A percentile compares a stretch with the other conserved stretches of the same genome.
These are phyloP conservation scores for Neurospora sp. DNA, from an alignment of 495 filamentous ascomycete species.

Conservation along the genomic window DNA sequence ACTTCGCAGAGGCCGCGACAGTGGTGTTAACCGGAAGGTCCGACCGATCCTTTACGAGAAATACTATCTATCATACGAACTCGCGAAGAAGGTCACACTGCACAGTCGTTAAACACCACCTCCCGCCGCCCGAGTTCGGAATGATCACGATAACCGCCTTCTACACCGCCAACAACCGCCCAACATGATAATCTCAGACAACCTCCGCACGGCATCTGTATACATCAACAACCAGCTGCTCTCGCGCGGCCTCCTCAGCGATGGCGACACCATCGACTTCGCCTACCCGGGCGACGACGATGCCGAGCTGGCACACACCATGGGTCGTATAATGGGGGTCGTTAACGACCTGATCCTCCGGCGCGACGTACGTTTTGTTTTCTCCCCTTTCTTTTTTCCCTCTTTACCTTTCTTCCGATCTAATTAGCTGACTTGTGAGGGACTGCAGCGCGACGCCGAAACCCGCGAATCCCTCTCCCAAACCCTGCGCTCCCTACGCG, in stretches of 20 bases:
- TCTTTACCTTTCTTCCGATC: not conserved
- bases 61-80: not conserved
- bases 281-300: conserved; percentile 57
- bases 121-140: not conserved
- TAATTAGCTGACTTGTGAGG: too few species aligned
- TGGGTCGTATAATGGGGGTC: conserved; percentile 80
- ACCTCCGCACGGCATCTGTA: conserved; percentile 75
- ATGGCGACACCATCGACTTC: conserved; percentile 80
- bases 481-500: conserved; percentile 65
- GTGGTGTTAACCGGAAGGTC: not conserved
- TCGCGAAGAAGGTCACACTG: not conserved
- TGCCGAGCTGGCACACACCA: conserved; percentile 55
- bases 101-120: not conserved
- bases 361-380: conserved; percentile 56
- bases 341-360: conserved; percentile 82
- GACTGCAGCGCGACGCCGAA: conserved; percentile 68
- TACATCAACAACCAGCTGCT: conserved; percentile 96
- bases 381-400: not conserved
- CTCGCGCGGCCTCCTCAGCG: conserved; percentile 76
- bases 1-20: not conserved
- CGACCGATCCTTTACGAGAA: not conserved
- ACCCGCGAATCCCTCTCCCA: conserved; percentile 71
- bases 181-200: conserved; percentile 62
- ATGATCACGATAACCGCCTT: not conserved
- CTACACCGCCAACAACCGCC: not conserved